A percentile compares a stretch with the other conserved stretches of the same genome.
phyloP scores from a whole-genome alignment of 2,329 filamentous ascomycete species.

The Laburnicola sp. region DNA sequence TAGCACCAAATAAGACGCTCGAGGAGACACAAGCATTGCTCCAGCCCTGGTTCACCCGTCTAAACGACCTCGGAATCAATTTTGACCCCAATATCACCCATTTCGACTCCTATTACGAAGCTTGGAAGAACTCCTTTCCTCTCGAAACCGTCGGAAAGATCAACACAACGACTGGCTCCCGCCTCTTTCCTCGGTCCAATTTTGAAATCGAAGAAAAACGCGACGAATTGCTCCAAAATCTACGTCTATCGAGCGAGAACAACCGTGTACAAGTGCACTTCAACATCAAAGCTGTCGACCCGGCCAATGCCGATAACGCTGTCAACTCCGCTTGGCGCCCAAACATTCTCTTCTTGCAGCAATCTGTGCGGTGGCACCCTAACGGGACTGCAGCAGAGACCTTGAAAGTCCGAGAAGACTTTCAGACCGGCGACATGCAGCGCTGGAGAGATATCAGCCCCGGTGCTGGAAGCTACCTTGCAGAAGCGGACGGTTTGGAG shows the following conservation, averaged over 20 bases:
- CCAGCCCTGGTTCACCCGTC: slow-evolving; percentile 37
- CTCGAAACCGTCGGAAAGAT: slow-evolving; percentile 40
- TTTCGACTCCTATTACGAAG: slow-evolving; percentile 37
- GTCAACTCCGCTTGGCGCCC: slow-evolving; percentile 38
- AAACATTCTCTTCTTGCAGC: slow-evolving; percentile 32
- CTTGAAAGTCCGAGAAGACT: slow-evolving; percentile 29
- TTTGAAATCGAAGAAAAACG: slow-evolving; percentile 38
- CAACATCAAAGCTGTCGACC: slow-evolving; percentile 40
- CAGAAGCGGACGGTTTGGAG: slow-evolving; percentile 39
- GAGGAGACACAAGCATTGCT: slow-evolving; percentile 35
- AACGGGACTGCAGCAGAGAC: slow-evolving; percentile 34
- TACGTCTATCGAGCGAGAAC: slow-evolving; percentile 40
- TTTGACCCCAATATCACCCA: slow-evolving; percentile 42
- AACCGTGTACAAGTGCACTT: slow-evolving; percentile 41
- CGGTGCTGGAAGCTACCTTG: slow-evolving; percentile 34
- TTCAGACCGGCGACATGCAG: slow-evolving; percentile 33
- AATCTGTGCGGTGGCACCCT: slow-evolving; percentile 38
- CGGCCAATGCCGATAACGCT: slow-evolving; percentile 34
- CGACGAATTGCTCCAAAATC: slow-evolving; percentile 32
- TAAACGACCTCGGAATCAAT: slow-evolving; percentile 32
- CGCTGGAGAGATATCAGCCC: slow-evolving; percentile 40
- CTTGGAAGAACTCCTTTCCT: slow-evolving; percentile 40
- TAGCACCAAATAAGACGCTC: slow-evolving; percentile 31
- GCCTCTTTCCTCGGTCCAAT: slow-evolving; percentile 40
- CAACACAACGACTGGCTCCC: slow-evolving; percentile 39